Base-by-base conservation (phyloP, 495 filamentous ascomycete genomes). In the Xylaria castorea region DNA sequence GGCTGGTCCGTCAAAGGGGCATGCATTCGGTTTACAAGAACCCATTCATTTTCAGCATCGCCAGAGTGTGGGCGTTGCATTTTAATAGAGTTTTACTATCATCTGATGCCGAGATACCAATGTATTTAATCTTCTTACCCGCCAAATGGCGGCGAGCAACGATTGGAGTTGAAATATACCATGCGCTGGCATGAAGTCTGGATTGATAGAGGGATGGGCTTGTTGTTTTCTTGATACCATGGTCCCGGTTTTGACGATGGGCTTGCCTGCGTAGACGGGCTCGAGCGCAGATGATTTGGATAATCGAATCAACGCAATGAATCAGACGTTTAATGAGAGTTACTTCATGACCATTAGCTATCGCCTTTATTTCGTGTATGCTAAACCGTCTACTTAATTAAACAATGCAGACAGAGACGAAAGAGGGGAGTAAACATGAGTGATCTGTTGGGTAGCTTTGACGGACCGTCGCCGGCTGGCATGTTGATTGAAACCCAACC, bases 61-160 rank as follows among this genome's bases (percentile, higher is more conserved):
- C 66, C 77, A 82, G 71, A 85, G 81, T 66, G 83, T 86, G 42
- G 83, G 83, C 22, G 77, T 86, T 74, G 84, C 84, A 6, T 82
- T 85, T 72, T 86, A 73, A 80, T 71, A 38, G 44, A 38, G 36
- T 77, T 75, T 64, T 68, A 79, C 73, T 70, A 74, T 65, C 71
- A 73, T 74, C 18, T 73, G 75, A 73, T 71, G 70, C 73, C 71
- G 3, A 63, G 72, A 66, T 68, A 72, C 77, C 74, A 73, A 68
- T 69, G 25, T 67, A 71, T 27, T 67, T 67, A 66, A 60, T 66
- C 25, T 60, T 72, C 63, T 48, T 50, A 71, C 32, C 42, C 66
- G 48, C 63, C 71, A 58, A 70, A 64, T 57, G 48, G 60, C 69
- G 70, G 50, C 48, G 18, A 22, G 71, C 57, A 71, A 68, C 66